phyloP scores from a whole-genome alignment of 139 green algal species.

The Nannochloris sp. region DNA sequence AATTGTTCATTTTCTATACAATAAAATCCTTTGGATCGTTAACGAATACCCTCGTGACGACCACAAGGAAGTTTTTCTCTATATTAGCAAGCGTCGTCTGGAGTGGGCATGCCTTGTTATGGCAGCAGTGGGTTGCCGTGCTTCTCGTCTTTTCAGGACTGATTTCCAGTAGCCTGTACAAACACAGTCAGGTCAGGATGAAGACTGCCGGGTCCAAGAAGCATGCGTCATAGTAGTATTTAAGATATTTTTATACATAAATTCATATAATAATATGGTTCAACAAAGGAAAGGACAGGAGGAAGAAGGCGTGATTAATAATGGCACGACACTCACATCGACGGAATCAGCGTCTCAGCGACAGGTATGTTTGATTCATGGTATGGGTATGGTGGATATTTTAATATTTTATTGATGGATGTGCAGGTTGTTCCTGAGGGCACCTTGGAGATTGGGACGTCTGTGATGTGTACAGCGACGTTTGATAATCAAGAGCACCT shows the following conservation, averaged over 20 bases:
- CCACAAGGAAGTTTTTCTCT: conserved; percentile 98
- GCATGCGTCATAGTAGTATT: no score
- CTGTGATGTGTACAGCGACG: conserved; percentile 29
- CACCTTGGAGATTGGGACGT: conserved; percentile 6
- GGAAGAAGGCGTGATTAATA: no score
- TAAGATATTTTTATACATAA: no score
- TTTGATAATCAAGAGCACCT: conserved; percentile 41
- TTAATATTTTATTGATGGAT: no score
- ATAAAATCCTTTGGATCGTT: conserved; percentile 88
- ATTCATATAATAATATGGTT: no score
- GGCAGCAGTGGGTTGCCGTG: conserved; percentile 84
- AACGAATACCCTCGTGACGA: conserved; percentile 87
- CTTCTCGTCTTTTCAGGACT: conserved; percentile 84
- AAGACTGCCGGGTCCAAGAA: no score
- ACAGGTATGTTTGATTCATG: no score
- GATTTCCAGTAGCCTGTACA: conserved; percentile 13
- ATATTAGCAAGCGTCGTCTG: conserved; percentile 76
- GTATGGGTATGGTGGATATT: no score
- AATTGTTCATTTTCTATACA: conserved; percentile 98
- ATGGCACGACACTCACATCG: no score
- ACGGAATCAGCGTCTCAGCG: no score
- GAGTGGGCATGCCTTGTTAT: conserved; percentile 64
- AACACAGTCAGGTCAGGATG: no score
- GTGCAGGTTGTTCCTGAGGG: not conserved
- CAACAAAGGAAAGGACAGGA: not conserved